A percentile compares a stretch with the other conserved stretches of the same genome.
Conservation (phyloP, 2,329 filamentous ascomycete genomes). For the Magnaporthiopsis poae region DNA sequence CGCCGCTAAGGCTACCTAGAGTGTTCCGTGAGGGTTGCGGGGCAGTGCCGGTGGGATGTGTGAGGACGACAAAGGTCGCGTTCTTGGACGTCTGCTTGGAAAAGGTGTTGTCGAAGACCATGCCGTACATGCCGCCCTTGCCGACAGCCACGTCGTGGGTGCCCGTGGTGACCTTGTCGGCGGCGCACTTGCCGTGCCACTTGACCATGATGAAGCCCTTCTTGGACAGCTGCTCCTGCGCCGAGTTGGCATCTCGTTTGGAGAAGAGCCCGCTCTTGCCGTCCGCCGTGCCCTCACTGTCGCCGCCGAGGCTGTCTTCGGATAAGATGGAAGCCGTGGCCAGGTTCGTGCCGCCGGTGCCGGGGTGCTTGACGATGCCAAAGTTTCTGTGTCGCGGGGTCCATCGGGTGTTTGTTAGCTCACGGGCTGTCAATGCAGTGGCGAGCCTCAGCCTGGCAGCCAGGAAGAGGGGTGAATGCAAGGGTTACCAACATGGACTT, state of each 20-base stretch:
- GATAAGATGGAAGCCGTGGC: constrained; percentile 29
- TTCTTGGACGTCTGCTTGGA: constrained; percentile 92
- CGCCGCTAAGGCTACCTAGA: constrained; percentile 48
- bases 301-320: constrained; percentile 24
- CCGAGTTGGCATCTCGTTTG: constrained; percentile 49
- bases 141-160: constrained; percentile 67
- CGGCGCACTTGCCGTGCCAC: constrained; percentile 93
- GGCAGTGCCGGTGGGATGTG: constrained; percentile 74
- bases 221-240: constrained; percentile 53
- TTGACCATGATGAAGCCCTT: constrained; percentile 62
- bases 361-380: constrained; percentile 93
- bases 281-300: constrained; percentile 25
- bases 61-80: constrained; percentile 86
- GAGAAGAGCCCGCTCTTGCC: constrained; percentile 36
- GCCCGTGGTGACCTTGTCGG: constrained; percentile 87
- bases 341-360: constrained; percentile 49
- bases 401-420: constrained; percentile 3
- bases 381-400: constrained; percentile 56
- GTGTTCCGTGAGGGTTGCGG: constrained; percentile 66
- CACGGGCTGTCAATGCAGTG: constrained; percentile 1
- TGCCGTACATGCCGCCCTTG: constrained; percentile 84
- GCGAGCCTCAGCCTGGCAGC: too few species aligned
- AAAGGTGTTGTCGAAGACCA: constrained; percentile 98
- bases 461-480: neutral
- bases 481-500: constrained; percentile 64